Evolutionary conservation across 192 early-diverging fungal species (phyloP), one percentile per base, ranked within the genome.

Genomic region (Coemansia umbellata): DNA sequence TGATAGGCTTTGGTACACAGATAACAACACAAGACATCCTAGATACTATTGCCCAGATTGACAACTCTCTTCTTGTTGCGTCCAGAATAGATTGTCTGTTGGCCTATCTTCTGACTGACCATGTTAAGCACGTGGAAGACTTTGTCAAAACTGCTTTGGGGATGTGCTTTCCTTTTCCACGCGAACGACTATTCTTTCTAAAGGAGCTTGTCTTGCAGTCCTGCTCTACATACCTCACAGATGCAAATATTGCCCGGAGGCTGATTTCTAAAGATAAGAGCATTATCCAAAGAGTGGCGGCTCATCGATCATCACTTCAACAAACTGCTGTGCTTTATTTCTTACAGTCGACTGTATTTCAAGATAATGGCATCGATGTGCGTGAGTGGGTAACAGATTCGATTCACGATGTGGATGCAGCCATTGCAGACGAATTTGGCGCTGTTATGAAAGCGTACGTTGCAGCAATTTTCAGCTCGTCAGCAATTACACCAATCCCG

Each of bases 151-250:
- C 21, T 26, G 43, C 50, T 0, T 40, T 76, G 30, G 44, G 27
- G 6, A 70, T 76, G 67, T 66, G 70, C 35, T 69, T 76, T 63
- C 43, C 45, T 3, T 76, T 53, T 19, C 73, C 73, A 14, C 52
- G 50, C 44, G 73, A 76, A 11, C 67, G 67, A 15, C 67, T 76
- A 32, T 76, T 66, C 40, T 53, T 54, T 17, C 39, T 76, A 1
- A 69, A 66, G 35, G 67, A 70, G 19, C 28, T 47, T 19, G 37
- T 61, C 4, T 15, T 49, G 15, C 53, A 70, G 44, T 49, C 65
- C 28, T 21, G 36, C 1, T 15, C 23, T 0, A 8, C 49, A 4
- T 43, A 69, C 40, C 60, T 69, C 32, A 28, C 42, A 4, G 40
- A 50, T 14, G 14, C 49, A 1, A 42, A 19, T 28, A 36, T 76